phyloP scores from a whole-genome alignment of 139 green algal species.

The Trebouxia sp. region DNA sequence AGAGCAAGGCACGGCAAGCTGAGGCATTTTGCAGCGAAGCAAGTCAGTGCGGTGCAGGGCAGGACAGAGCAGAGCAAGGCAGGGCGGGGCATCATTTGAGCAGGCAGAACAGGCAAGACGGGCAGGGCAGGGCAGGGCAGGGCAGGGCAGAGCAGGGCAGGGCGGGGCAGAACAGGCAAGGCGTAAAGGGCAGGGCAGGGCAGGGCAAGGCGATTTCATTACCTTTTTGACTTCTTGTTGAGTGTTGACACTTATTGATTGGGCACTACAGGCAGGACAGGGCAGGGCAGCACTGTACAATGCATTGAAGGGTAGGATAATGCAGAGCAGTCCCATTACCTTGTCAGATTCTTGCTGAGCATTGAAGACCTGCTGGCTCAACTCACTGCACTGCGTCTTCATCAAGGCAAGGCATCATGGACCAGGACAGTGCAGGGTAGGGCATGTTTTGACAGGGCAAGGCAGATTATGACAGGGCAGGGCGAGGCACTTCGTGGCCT shows the following conservation, averaged over 20 bases:
- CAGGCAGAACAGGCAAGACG: too few species aligned
- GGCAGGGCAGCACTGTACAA: background rate
- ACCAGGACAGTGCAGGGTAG: too few species aligned
- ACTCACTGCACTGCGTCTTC: constrained; percentile 20
- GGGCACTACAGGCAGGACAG: too few species aligned
- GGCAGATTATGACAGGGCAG: background rate
- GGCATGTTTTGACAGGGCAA: background rate
- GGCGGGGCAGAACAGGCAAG: background rate
- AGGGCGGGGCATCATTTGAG: too few species aligned
- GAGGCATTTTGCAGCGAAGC: too few species aligned
- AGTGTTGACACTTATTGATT: too few species aligned
- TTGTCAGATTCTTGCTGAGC: constrained; percentile 28
- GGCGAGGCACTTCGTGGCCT: background rate
- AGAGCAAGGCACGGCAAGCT: too few species aligned
- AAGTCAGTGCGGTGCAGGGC: too few species aligned
- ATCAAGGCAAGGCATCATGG: background rate
- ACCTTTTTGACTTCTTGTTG: constrained; percentile 32
- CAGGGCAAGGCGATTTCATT: background rate
- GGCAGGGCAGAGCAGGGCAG: background rate
- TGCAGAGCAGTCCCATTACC: background rate
- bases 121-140: background rate
- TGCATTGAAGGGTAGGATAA: background rate
- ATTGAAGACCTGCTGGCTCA: constrained; percentile 7
- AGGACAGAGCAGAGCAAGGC: too few species aligned
- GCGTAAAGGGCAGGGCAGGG: background rate